Conservation (phyloP, 192 early-diverging fungal species). For the Hyaloraphidium curvatum region DNA sequence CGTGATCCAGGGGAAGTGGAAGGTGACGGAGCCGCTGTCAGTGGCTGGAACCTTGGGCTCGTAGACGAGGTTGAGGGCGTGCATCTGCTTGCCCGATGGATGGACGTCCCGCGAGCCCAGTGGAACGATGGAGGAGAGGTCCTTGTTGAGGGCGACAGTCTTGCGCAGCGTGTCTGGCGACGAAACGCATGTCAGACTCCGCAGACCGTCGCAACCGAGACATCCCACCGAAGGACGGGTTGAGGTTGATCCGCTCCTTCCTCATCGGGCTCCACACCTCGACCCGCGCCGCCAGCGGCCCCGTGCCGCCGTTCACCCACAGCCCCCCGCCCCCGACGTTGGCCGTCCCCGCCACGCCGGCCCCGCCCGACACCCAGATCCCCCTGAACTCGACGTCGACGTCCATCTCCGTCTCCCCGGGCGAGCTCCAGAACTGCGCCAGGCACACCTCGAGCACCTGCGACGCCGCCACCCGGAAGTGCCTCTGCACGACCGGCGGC, state of each 20-base stretch:
- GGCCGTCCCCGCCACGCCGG: slow-evolving; percentile 16
- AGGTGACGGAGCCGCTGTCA: slow-evolving; percentile 28
- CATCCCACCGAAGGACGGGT: slow-evolving; percentile 17
- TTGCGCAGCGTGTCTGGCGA: slow-evolving; percentile 39
- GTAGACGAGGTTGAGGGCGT: slow-evolving; percentile 60
- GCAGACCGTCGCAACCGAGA: neutral
- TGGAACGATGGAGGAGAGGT: slow-evolving; percentile 35
- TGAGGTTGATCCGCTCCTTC: slow-evolving; percentile 40
- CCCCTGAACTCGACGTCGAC: slow-evolving; percentile 65
- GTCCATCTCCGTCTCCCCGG: slow-evolving; percentile 44
- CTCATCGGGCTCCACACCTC: slow-evolving; percentile 51
- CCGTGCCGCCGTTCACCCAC: slow-evolving; percentile 22
- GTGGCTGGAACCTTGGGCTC: slow-evolving; percentile 36
- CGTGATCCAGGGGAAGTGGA: slow-evolving; percentile 37
- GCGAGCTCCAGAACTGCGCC: slow-evolving; percentile 77
- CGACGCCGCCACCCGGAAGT: slow-evolving; percentile 41
- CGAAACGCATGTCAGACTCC: slow-evolving; percentile 4
- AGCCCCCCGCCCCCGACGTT: slow-evolving; percentile 19
- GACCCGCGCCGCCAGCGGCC: slow-evolving; percentile 48
- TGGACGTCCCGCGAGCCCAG: slow-evolving; percentile 57
- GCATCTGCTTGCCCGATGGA: slow-evolving; percentile 40
- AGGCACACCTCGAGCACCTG: slow-evolving; percentile 62
- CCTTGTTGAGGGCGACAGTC: slow-evolving; percentile 49
- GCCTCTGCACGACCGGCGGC: slow-evolving; percentile 28
- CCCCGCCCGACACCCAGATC: slow-evolving; percentile 24